phyloP scores from a whole-genome alignment of 2,329 filamentous ascomycete species.

The Colletotrichum tabaci region DNA sequence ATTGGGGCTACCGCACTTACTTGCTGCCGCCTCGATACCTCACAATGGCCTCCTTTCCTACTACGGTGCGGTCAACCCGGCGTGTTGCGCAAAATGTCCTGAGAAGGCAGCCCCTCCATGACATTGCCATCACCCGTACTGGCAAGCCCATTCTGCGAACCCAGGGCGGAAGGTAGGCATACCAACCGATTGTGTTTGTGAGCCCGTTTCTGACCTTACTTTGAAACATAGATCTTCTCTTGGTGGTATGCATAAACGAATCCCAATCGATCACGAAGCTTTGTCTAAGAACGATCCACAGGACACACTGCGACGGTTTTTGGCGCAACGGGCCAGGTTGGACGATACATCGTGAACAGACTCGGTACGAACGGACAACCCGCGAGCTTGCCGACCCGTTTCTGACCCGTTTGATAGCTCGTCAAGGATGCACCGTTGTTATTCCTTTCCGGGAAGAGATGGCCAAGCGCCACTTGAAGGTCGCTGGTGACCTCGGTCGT shows the following conservation, averaged over 20 bases:
- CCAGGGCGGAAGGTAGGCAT: constrained; percentile 87
- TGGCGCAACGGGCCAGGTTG: constrained; percentile 94
- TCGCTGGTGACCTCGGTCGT: constrained; percentile 93
- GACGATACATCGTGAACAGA: constrained; percentile 97
- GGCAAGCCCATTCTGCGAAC: constrained; percentile 94
- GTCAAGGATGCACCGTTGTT: constrained; percentile 94
- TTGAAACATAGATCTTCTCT: constrained; percentile 77
- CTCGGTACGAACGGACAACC: constrained; percentile 70
- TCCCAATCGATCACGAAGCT: neutral
- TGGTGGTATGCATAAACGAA: constrained; percentile 75
- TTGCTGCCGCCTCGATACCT: constrained; percentile 26
- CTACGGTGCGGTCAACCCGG: constrained; percentile 69
- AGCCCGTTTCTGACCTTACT: neutral
- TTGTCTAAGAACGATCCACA: constrained; percentile 54
- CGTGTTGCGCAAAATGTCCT: constrained; percentile 62
- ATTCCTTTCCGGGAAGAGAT: constrained; percentile 97
- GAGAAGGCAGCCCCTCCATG: constrained; percentile 74
- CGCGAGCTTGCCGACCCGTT: constrained; percentile 31
- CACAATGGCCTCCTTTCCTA: constrained; percentile 69
- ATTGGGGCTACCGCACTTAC: constrained; percentile 40
- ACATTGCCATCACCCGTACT: constrained; percentile 93
- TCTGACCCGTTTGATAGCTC: constrained; percentile 68
- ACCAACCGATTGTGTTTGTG: constrained; percentile 15
- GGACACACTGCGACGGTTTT: constrained; percentile 98
- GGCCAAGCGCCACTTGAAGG: constrained; percentile 96